Conservation (phyloP, 1,139 yeast species). For the Geotrichum aggregatum region DNA sequence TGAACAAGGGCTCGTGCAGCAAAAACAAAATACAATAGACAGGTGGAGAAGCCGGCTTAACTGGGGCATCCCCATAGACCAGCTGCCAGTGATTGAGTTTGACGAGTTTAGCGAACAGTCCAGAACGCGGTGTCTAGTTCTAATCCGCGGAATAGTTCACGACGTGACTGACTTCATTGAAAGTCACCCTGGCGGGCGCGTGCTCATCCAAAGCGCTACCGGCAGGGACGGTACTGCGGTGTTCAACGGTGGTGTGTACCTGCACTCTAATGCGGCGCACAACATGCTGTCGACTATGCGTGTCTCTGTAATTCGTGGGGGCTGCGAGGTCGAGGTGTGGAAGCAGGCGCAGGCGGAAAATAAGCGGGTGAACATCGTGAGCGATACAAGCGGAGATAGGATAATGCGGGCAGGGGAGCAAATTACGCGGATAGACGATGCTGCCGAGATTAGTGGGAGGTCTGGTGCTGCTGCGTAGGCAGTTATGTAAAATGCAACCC, state of each 20-base stretch:
- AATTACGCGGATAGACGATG: conserved; percentile 49
- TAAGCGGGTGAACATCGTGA: conserved; percentile 47
- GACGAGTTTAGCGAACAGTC: conserved; percentile 71
- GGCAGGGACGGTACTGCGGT: conserved; percentile 98
- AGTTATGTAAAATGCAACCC: too few species aligned
- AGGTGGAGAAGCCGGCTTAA: conserved; percentile 68
- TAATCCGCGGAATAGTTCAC: conserved; percentile 92
- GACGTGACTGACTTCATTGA: conserved; percentile 79
- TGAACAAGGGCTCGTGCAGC: conserved; percentile 93
- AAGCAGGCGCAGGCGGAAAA: conserved; percentile 27
- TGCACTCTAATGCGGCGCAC: conserved; percentile 96
- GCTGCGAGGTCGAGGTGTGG: conserved; percentile 83
- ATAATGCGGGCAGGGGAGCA: conserved; percentile 61
- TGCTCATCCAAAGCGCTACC: conserved; percentile 74
- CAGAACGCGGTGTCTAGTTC: conserved; percentile 58
- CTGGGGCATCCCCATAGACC: conserved; percentile 88
- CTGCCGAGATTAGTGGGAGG: conserved; percentile 33
- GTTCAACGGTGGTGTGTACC: conserved; percentile 95
- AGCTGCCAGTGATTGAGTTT: conserved; percentile 89
- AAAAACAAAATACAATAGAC: conserved; percentile 92
- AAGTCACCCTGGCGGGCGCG: conserved; percentile 97
- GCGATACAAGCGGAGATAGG: conserved; percentile 49
- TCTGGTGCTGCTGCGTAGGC: conserved; percentile 36
- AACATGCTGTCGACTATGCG: conserved; percentile 92
- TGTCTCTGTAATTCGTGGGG: conserved; percentile 87